phyloP scores from a whole-genome alignment of 2,329 filamentous ascomycete species.

The Colletotrichum sp. region DNA sequence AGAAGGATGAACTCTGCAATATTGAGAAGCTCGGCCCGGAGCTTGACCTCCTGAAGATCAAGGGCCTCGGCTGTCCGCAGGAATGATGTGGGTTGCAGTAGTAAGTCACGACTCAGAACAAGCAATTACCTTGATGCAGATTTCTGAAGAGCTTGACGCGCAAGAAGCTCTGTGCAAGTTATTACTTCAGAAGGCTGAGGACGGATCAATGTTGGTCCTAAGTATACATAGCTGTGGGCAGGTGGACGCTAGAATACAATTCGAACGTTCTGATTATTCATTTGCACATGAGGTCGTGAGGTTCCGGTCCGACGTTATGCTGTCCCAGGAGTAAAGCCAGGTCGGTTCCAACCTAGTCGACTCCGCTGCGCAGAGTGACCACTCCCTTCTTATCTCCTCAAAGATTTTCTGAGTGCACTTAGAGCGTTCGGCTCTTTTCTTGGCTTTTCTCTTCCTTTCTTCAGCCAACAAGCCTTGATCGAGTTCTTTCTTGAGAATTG shows the following conservation, averaged over 20 bases:
- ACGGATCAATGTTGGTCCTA: background rate
- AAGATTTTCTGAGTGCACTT: rapidly evolving
- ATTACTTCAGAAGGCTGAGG: background rate
- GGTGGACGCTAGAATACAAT: background rate
- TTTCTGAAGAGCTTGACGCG: background rate
- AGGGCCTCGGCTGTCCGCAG: background rate
- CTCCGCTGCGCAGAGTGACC: background rate
- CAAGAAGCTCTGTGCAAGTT: background rate
- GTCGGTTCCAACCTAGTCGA: background rate
- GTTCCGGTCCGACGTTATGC: background rate
- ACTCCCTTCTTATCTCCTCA: background rate
- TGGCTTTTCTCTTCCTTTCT: background rate
- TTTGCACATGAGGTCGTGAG: background rate
- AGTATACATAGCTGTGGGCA: background rate
- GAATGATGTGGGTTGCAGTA: background rate
- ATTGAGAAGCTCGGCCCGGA: background rate
- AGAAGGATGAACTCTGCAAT: background rate
- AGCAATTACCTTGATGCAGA: background rate
- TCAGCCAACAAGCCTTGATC: background rate
- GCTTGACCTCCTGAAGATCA: background rate
- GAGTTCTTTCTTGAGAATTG: background rate
- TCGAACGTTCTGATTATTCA: background rate
- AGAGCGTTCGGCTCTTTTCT: background rate
- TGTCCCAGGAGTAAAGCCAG: background rate
- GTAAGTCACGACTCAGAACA: background rate